phyloP scores from a whole-genome alignment of 2,329 filamentous ascomycete genomes.

The Phoma sp. region DNA sequence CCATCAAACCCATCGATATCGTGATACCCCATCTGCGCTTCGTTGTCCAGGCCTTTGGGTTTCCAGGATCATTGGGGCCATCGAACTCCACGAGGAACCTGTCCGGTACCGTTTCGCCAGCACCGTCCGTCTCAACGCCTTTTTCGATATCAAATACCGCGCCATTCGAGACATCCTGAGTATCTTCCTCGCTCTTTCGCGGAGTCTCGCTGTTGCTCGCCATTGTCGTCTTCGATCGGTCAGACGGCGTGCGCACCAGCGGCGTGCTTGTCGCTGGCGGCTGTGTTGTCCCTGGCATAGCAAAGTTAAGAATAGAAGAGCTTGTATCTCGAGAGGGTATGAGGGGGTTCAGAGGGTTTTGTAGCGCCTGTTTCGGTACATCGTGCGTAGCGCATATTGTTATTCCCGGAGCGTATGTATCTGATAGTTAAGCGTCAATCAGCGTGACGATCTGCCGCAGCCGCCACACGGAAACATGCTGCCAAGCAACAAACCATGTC shows the following conservation, averaged over 20 bases:
- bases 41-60: conserved; percentile 73
- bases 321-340: too few species aligned
- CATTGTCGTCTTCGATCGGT: conserved; percentile 5
- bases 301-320: neutral
- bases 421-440: conserved; percentile 4
- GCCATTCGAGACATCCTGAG: neutral
- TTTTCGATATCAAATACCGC: conserved; percentile 8
- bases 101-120: neutral
- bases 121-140: neutral
- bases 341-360: conserved; percentile 4
- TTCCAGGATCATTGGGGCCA: conserved; percentile 72
- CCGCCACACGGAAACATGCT: conserved; percentile 1
- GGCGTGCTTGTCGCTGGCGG: neutral
- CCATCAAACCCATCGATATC: conserved; percentile 63
- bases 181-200: conserved; percentile 16
- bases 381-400: conserved; percentile 8
- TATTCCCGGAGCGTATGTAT: conserved; percentile 7
- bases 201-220: conserved; percentile 1
- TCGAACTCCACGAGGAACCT: conserved; percentile 72
- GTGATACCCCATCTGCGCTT: conserved; percentile 74
- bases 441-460: conserved; percentile 10
- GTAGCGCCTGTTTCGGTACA: neutral
- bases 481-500: conserved; percentile 1
- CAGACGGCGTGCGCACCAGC: conserved; percentile 5
- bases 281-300: neutral